phyloP scores from a whole-genome alignment of 257 asterid species.

The Solanum megistacrolobum region DNA sequence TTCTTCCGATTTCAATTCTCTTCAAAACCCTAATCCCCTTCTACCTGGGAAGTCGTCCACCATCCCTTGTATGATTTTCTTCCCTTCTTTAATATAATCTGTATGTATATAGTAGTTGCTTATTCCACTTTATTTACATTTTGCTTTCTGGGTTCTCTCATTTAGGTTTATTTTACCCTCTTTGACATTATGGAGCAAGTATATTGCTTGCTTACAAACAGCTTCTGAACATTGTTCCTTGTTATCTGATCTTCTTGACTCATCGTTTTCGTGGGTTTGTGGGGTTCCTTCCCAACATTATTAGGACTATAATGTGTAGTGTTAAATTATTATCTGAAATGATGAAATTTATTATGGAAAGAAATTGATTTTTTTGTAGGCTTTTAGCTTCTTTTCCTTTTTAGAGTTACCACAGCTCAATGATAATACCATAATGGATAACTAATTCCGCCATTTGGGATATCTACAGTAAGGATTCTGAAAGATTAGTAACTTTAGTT shows the following conservation, averaged over 20 bases:
- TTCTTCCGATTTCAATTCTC: constrained; percentile 23
- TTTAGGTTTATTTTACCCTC: not conserved
- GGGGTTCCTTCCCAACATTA: not conserved
- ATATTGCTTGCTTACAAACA: not conserved
- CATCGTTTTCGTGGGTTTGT: not conserved
- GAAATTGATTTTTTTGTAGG: not conserved
- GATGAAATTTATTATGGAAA: not conserved
- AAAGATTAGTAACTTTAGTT: not conserved
- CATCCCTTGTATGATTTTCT: constrained; percentile 11
- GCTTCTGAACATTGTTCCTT: not conserved
- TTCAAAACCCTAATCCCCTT: constrained; percentile 21
- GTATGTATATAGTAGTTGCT: not conserved
- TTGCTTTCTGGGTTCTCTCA: not conserved
- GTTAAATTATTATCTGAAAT: not conserved
- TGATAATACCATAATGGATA: not conserved
- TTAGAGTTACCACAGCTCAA: not conserved
- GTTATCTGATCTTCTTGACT: not conserved
- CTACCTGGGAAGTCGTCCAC: constrained; percentile 7
- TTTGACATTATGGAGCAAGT: not conserved
- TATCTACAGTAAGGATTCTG: not conserved
- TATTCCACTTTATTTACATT: not conserved
- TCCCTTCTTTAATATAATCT: not conserved
- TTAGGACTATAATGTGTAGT: not conserved
- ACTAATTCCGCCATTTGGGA: not conserved
- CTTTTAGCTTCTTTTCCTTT: not conserved